Evolutionary conservation across 345 rosid genomes (phyloP), one percentile per base, ranked within the genome.

Genomic region (Dipteronia dyeriana): DNA sequence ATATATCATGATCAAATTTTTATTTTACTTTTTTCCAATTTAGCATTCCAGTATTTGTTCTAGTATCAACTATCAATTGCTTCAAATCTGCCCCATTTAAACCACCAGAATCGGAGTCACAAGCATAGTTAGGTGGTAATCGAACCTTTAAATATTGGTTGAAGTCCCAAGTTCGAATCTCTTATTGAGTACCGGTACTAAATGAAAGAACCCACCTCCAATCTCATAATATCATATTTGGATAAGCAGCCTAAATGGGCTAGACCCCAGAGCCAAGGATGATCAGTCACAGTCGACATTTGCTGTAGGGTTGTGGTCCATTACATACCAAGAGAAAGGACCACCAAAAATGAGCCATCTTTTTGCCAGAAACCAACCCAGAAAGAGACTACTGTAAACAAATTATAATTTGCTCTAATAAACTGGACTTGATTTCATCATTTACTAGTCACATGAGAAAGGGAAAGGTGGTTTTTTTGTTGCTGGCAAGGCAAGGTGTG

Each of bases 281-380:
- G 38, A 41, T 65, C 38, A 49, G 71, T 75, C 78, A 14, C 60
- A 31, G 49, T 75, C 71, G 2, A n/a, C 16, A 53, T 51, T 20
- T 65, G 5, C 77, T 60, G 73, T 80, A 51, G n/a, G n/a, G 68
- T n/a, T 14, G 82, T 68, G 82, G 77, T 79, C 83, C 79, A 71
- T 47, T 61, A 4, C 29, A 39, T 11, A 9, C 3, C 26, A 0
- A 41, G 62, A 9, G 53, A 61, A 34, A 34, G 85, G 87, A 78
- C 82, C 84, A 72, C 79, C 61, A 34, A 64, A 56, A 26, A 54
- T 26, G 25, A 64, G 23, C 45, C 59, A 60, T 9, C 54, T 31
- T 64, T 12, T 41, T n/a, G 47, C 17, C 76, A 14, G 26, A 25
- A 77, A 70, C 57, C 22, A 49, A 31, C 20, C 23, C 38, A 4